Evolutionary conservation across 1,284 basidiomycete genomes (phyloP), one percentile per base, ranked within the genome.

Genomic region (Chondrostereum purpureum): DNA sequence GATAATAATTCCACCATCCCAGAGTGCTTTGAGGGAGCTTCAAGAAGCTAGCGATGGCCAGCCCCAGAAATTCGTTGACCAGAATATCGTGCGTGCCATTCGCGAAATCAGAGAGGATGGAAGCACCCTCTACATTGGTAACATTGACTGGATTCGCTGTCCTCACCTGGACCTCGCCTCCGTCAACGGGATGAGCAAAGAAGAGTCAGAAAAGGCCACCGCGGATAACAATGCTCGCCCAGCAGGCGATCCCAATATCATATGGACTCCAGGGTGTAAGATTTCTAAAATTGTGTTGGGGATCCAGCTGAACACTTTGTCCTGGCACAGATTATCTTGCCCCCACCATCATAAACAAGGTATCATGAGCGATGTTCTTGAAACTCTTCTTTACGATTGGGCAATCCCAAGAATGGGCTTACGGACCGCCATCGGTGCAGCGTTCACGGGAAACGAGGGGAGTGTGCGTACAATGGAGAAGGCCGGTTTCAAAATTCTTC

Each of bases 381-480:
- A 59, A 10, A 70, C 69, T 3, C 45, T 87, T 21, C 49, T 85
- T 23, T 55, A 66, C 16, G 56, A 68, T 13, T 85, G 82, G 80
- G 75, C 65, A 18, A 64, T 79, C 14, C 77, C 77, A 5, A 62
- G 75, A 45, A 82, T 85, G 79, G 69, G 69, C 1, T 67, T 71
- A 4, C 68, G 67, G 19, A 56, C 58, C 16, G 67, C 83, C 48
- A 61, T 66, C 13, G 72, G 61, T 0, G 65, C 67, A 13, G 64
- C 70, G 8, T 75, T 74, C 42, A 53, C 56, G 3, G 77, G 68
- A 5, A 87, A 86, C 58, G 51, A 59, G 1, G 80, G 68, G 0
- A 83, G 83, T 50, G 63, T 68, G 12, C 65, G 72, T 37, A 79
- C 83, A 20, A 79, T 85, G 52, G 66, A 75, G 57, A 85, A 83